Evolutionary conservation across 2,329 filamentous ascomycete species (phyloP), one percentile per base, ranked within the genome.

Genomic region (Bretziella fagacearum): DNA sequence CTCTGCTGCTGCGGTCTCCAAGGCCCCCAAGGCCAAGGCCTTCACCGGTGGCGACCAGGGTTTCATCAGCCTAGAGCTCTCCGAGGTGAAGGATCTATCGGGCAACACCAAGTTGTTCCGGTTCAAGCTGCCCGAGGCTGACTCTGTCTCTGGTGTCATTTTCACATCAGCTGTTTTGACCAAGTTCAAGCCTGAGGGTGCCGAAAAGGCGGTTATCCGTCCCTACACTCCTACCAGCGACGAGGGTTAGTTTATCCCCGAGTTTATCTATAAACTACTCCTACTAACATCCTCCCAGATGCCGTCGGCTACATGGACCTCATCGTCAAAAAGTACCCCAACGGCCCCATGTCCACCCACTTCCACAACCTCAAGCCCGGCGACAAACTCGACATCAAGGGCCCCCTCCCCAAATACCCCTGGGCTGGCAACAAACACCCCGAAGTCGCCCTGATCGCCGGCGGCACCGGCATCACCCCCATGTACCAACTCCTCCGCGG

Each of bases 71-170:
- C 72, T 96, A 55, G 79, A 82, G 66, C 71, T 96, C 48, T 75
- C 84, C 48, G 77, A 80, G 48, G 73, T 86, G 43, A 81, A 93
- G 65, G 65, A 70, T 39, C 65, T 95, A 66, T 95, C 85, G 70
- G 82, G 87, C 72, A 96, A 96, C 71, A 93, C 86, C 57, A 96
- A 96, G 77, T 79, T 75, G 57, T 71, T 96, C 60, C 79, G 83
- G 56, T 96, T 98, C 65, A 77, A 80, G 57, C 77, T 96, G 36
- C 84, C 84, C 13, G 83, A 93, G 61, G 70, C 76, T 53, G 81
- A 94, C 60, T 76, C 81, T 64, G 80, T 93, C 46, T 89, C 84
- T 50, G 91, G 91, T 37, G 67, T 98, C 50, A 65, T 73, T 29
- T 68, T 94, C 53, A 78, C 89, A 49, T 94, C 84, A 73, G 87